Evolutionary conservation across 345 rosid species (phyloP).

Genomic region (Hibiscus syriacus): DNA sequence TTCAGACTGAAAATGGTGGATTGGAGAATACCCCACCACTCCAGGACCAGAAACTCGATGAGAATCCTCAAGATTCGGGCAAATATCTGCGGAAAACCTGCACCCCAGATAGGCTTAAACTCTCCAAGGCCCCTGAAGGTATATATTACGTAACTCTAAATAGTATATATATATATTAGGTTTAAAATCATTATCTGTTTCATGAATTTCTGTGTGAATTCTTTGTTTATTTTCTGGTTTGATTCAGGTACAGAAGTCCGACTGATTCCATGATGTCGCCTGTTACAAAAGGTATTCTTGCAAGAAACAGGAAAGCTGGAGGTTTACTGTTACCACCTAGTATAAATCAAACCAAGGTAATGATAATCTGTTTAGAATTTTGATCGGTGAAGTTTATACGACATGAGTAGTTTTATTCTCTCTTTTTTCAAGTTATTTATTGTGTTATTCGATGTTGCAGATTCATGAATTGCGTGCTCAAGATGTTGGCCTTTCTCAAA

Average conservation of each 20-base stretch:
- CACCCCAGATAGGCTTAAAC: conserved; percentile 63
- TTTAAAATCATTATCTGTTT: not conserved
- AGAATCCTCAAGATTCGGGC: conserved; percentile 18
- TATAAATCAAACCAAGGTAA: conserved; percentile 47
- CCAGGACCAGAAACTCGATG: conserved; percentile 6
- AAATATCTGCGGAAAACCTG: conserved; percentile 36
- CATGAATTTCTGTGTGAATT: not conserved
- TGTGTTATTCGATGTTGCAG: too few relatives aligned
- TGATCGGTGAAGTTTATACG: not conserved
- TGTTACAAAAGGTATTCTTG: conserved; percentile 71
- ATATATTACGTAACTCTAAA: too few relatives aligned
- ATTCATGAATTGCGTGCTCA: conserved; percentile 4
- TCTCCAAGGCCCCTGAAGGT: conserved; percentile 74
- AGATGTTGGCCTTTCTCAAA: not conserved
- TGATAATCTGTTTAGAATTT: not conserved
- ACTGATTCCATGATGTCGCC: conserved; percentile 90
- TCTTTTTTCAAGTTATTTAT: too few relatives aligned
- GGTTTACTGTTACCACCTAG: conserved; percentile 59
- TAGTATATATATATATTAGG: not conserved
- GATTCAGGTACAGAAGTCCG: conserved; percentile 71
- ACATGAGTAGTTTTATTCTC: too few relatives aligned
- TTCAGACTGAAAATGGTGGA: conserved; percentile 13
- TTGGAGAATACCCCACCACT: conserved; percentile 23
- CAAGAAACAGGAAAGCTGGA: conserved; percentile 50
- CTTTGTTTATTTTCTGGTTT: not conserved